These are phyloP conservation scores for Macrocybe gigantea DNA, from an alignment of 768 basidiomycete species.

Conservation along the genomic window DNA sequence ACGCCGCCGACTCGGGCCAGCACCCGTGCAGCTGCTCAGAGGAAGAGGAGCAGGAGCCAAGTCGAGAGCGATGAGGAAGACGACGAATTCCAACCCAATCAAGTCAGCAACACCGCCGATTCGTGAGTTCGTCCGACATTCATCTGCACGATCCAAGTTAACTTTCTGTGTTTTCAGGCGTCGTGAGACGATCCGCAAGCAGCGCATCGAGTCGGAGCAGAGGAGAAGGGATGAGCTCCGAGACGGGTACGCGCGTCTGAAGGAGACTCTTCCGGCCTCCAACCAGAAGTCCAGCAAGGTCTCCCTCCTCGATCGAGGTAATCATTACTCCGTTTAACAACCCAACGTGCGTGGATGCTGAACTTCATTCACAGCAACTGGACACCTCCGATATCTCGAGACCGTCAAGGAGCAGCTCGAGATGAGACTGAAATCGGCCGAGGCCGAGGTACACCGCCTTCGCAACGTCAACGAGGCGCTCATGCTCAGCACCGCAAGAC, in stretches of 20 bases:
- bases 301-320: conserved; percentile 80
- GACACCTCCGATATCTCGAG: conserved; percentile 85
- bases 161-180: conserved; percentile 33
- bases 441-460: conserved; percentile 76
- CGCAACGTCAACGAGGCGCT: conserved; percentile 85
- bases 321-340: conserved; percentile 15
- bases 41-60: conserved; percentile 49
- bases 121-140: conserved; percentile 28
- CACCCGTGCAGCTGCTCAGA: conserved; percentile 37
- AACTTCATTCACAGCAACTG: conserved; percentile 50
- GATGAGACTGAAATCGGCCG: conserved; percentile 70
- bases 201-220: conserved; percentile 93
- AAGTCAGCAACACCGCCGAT: conserved; percentile 45
- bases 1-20: conserved; percentile 51
- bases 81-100: conserved; percentile 55
- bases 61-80: conserved; percentile 72
- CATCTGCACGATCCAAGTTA: background rate
- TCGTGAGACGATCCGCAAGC: conserved; percentile 86
- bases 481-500: conserved; percentile 80
- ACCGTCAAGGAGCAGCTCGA: conserved; percentile 71
- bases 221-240: conserved; percentile 88
- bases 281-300: conserved; percentile 95
- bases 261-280: conserved; percentile 82
- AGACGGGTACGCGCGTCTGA: conserved; percentile 86
- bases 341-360: conserved; percentile 6